Conservation (phyloP, 192 early-diverging fungal species). For the Irineochytrium annulatum region DNA sequence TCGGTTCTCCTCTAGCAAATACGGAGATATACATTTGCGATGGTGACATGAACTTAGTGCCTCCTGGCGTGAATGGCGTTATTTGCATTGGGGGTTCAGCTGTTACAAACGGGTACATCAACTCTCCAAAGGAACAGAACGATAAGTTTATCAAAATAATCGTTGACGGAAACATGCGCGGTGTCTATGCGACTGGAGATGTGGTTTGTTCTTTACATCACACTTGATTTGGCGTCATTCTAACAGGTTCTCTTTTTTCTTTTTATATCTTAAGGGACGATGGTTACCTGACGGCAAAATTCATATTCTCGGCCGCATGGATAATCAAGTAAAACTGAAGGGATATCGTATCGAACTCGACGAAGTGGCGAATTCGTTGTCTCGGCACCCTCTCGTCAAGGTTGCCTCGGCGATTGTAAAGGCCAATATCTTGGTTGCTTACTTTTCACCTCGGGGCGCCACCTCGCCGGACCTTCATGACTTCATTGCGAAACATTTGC, state of each 20-base stretch:
- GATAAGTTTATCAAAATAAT: conserved; percentile 26
- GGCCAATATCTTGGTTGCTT: conserved; percentile 23
- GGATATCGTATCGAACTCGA: conserved; percentile 37
- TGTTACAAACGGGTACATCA: conserved; percentile 43
- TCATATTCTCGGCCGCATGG: conserved; percentile 27
- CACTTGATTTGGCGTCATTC: no score
- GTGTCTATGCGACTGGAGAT: conserved; percentile 32
- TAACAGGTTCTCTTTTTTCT: background rate
- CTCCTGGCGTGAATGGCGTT: conserved; percentile 37
- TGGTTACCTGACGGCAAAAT: conserved; percentile 18
- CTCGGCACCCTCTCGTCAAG: background rate
- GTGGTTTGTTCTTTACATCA: background rate
- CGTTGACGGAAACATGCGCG: conserved; percentile 15
- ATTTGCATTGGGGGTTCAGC: conserved; percentile 38
- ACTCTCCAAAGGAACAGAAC: conserved; percentile 26
- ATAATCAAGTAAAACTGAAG: conserved; percentile 34
- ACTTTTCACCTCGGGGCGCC: conserved; percentile 12
- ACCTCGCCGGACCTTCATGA: background rate
- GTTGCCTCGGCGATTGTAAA: conserved; percentile 25
- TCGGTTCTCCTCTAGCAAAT: conserved; percentile 29
- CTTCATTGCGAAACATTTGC: conserved; percentile 10
- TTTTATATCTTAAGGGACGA: conserved; percentile 4
- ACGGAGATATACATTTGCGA: conserved; percentile 30
- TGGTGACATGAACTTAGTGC: conserved; percentile 18
- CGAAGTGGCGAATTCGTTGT: conserved; percentile 17